Evolutionary conservation across 2,329 filamentous ascomycete species (phyloP).

Genomic region (Botryotinia narcissicola): DNA sequence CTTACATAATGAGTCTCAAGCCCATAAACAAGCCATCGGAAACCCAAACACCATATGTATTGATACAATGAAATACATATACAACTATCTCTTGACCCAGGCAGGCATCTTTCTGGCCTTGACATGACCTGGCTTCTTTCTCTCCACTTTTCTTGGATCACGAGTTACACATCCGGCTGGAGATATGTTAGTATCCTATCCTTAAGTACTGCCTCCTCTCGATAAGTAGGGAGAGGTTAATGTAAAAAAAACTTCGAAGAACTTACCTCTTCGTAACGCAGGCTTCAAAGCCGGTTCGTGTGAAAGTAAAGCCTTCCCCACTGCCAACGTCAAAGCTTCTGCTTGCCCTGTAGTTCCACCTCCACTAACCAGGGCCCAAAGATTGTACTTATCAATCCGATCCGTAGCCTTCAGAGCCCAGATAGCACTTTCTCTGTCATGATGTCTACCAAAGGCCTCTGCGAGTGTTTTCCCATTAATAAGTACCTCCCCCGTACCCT

Average conservation of each 20-base stretch:
- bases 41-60: constrained; percentile 12
- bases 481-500: constrained; percentile 85
- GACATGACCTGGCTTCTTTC: constrained; percentile 94
- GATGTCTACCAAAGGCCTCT: constrained; percentile 79
- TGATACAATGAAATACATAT: constrained; percentile 36
- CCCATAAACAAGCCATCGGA: neutral
- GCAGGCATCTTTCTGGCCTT: constrained; percentile 98
- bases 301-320: constrained; percentile 81
- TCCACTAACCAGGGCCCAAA: constrained; percentile 81
- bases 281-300: constrained; percentile 93
- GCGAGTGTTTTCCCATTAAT: constrained; percentile 86
- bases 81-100: constrained; percentile 77
- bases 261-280: constrained; percentile 81
- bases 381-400: constrained; percentile 92
- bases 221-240: neutral
- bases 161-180: constrained; percentile 89
- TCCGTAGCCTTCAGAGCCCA: constrained; percentile 85
- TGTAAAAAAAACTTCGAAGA: constrained; percentile 10
- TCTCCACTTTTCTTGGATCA: constrained; percentile 88
- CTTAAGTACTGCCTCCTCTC: constrained; percentile 9
- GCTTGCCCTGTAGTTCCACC: constrained; percentile 94
- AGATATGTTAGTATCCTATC: constrained; percentile 33
- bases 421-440: constrained; percentile 90
- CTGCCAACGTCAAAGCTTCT: constrained; percentile 85
- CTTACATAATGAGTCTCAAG: neutral